Evolutionary conservation across 2,329 filamentous ascomycete species (phyloP).

Genomic region (Myriangium duriaei): DNA sequence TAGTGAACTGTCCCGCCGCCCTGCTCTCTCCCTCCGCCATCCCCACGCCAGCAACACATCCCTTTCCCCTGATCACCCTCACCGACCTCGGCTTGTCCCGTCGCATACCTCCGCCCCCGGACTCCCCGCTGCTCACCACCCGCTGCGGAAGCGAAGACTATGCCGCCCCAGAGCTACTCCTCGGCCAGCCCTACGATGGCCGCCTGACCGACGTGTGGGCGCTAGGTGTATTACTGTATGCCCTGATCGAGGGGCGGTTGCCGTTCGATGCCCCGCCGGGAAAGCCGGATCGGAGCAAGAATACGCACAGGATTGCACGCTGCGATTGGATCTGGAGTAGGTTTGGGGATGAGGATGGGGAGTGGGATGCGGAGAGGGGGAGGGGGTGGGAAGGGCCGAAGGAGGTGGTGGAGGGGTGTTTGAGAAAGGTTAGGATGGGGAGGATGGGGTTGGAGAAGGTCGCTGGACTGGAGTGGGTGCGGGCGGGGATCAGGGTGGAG

Average conservation of each 20-base stretch:
- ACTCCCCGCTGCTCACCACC: constrained; percentile 80
- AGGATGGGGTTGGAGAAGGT: constrained; percentile 67
- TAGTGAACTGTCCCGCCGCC: constrained; percentile 64
- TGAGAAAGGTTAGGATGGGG: constrained; percentile 66
- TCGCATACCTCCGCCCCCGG: constrained; percentile 57
- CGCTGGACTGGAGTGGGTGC: constrained; percentile 62
- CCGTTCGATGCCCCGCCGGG: constrained; percentile 85
- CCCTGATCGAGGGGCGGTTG: constrained; percentile 79
- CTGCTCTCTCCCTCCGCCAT: constrained; percentile 46
- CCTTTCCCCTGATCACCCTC: constrained; percentile 72
- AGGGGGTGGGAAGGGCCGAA: constrained; percentile 57
- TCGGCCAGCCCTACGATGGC: constrained; percentile 90
- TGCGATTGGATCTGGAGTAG: constrained; percentile 93
- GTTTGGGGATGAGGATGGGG: constrained; percentile 71
- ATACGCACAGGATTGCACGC: constrained; percentile 85
- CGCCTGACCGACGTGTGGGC: constrained; percentile 91
- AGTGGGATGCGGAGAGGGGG: constrained; percentile 64
- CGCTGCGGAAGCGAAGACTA: constrained; percentile 96
- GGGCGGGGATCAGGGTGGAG: constrained; percentile 56
- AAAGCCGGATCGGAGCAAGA: constrained; percentile 56
- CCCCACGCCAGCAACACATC: constrained; percentile 61
- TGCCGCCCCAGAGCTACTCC: constrained; percentile 87
- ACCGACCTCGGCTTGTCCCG: constrained; percentile 86
- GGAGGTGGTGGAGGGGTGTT: constrained; percentile 66
- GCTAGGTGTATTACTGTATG: constrained; percentile 82